Percentiles rank a stretch among this genome's conserved stretches.
Conservation (phyloP, 495 filamentous ascomycete species). For the Tetracladium marchalianum region DNA sequence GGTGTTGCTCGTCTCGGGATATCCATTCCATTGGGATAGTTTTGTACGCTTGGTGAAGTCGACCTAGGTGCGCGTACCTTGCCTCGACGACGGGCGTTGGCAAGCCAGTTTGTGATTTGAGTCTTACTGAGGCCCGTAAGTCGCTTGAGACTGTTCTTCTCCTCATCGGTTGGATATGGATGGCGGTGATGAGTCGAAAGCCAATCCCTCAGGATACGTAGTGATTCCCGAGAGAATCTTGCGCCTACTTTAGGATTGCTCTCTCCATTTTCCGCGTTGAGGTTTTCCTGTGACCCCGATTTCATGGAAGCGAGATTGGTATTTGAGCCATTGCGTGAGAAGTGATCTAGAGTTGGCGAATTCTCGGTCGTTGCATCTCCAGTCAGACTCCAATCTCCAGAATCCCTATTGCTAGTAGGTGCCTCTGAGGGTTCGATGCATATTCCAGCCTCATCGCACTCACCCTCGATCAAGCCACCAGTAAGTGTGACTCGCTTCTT, state of each 20-base stretch:
- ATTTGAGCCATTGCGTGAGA: conserved; percentile 3
- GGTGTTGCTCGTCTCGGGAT: conserved; percentile 45
- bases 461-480: conserved; percentile 3
- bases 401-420: conserved; percentile 22
- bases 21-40: conserved; percentile 49
- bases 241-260: conserved; percentile 32
- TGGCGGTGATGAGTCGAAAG: conserved; percentile 61
- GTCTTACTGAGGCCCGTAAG: conserved; percentile 63
- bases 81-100: conserved; percentile 69
- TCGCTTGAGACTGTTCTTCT: conserved; percentile 63
- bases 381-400: conserved; percentile 4
- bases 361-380: no score
- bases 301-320: conserved; percentile 2
- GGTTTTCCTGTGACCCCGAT: conserved; percentile 6
- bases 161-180: conserved; percentile 72
- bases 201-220: conserved; percentile 72
- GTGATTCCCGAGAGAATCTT: conserved; percentile 60
- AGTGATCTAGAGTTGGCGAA: neutral
- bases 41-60: conserved; percentile 44
- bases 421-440: no score
- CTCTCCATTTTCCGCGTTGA: neutral
- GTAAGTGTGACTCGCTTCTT: conserved; percentile 17
- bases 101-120: conserved; percentile 81
- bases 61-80: conserved; percentile 54
- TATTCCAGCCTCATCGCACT: conserved; percentile 20